Evolutionary conservation across 495 filamentous ascomycete genomes (phyloP), one percentile per base, ranked within the genome.

Genomic region (Trichoderma orchidacearum): DNA sequence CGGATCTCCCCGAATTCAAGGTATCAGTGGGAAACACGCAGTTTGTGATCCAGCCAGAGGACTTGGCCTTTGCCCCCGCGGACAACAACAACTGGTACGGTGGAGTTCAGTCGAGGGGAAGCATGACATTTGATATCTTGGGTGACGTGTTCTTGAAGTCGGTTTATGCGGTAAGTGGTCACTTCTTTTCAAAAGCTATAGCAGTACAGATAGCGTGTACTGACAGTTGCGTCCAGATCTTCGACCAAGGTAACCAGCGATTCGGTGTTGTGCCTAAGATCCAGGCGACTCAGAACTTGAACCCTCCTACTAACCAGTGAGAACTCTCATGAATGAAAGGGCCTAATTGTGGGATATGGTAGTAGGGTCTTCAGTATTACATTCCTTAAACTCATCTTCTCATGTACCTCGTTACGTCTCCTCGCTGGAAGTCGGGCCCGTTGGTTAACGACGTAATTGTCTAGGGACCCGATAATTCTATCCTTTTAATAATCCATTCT

Each of bases 71-170:
- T 62, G 75, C 71, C 56, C 68, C 71, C 18, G 64, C 66, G 0
- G 66, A 59, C 41, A 55, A 53, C 25, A 31, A 1, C 34, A 75
- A 62, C 56, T 88, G 85, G 70, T 82, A 73, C 62, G 85, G 85
- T 53, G 80, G 80, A 15, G 74, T 88, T 55, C 84, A 87, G 70
- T 66, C 66, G 52, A 80, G 84, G 68, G 68, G 70, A 15, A 81
- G 80, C 53, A 73, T 87, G 27, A 78, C 74, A 17, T 80, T 87
- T 63, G 75, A 77, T 56, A 89, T 93, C 66, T 82, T 84, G 54
- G 87, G 87, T 34, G 87, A 90, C 59, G 76, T 90, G 45, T 87
- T 87, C 62, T 77, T 93, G 58, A 90, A 91, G 76, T 78, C 79
- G 57, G 82, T 87, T 60, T 90, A 85, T 64, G 86, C 84, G 17